Base-by-base conservation (phyloP, 352 stramenopile genomes). In the Saprolegnia parasitica region DNA sequence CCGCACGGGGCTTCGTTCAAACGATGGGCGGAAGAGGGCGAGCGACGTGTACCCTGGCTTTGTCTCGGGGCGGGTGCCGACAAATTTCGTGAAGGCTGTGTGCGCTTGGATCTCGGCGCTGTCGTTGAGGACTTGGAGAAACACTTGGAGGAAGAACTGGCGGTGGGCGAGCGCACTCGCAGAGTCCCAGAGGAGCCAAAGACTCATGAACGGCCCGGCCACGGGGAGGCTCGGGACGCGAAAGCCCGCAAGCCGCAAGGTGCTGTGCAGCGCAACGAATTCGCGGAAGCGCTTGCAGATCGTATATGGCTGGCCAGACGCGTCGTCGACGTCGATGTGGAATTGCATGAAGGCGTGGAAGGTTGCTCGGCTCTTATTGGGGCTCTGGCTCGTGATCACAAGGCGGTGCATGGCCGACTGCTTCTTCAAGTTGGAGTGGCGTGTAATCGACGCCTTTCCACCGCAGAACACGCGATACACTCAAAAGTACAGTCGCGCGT, bases 251-350 rank as follows among this genome's bases (percentile, higher is more conserved):
- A n/a, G 11, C 24, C 11, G 11, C 13, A 60, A 20, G 3, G 2
- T 4, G 3, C 13, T 1, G 20, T 60, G 35, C 16, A 60, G 52
- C 35, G 24, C 8, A 2, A 60, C 52, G 35, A 60, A 60, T 24
- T 60, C 52, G 35, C 52, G 52, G 35, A 60, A 60, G 24, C 52
- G 24, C 35, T 60, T 60, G 52, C 52, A 60, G 35, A 60, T 60
- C 24, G 35, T 40, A 24, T 21, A 60, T 1, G 24, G 13, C 3
- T 2, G 2, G 24, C 13, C 52, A 20, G 1, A 15, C 24, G 35
- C 13, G 24, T 16, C 52, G 24, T 15, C 52, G 24, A 60, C 52
- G 20, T 40, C 24, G 20, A 60, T 60, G 24, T 60, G 52, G 20
- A 60, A 60, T 9, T 60, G 52, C 24, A 11, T 24, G 52, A 60